Evolutionary conservation across 2,329 filamentous ascomycete species (phyloP).

Genomic region (Albifimbria verrucaria): DNA sequence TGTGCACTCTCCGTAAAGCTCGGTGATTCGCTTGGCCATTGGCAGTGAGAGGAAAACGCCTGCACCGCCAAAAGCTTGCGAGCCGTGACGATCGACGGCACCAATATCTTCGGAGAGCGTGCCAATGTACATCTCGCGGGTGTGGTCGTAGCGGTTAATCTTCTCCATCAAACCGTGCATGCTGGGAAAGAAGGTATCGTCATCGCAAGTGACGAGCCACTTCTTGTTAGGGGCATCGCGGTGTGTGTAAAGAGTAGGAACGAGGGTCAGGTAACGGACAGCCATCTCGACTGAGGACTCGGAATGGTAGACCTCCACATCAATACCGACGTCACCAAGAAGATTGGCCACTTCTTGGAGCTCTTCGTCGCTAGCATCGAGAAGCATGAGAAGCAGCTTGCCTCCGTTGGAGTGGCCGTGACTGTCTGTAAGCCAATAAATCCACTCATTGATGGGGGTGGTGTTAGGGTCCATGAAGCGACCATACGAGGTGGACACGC

Average conservation of each 20-base stretch:
- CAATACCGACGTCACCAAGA: constrained; percentile 47
- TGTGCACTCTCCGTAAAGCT: constrained; percentile 43
- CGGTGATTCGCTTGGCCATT: constrained; percentile 41
- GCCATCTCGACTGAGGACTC: constrained; percentile 54
- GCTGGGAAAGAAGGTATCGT: constrained; percentile 63
- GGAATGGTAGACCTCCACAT: constrained; percentile 55
- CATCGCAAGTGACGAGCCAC: constrained; percentile 62
- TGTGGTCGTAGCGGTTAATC: constrained; percentile 50
- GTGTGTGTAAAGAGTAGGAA: constrained; percentile 53
- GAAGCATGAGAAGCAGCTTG: constrained; percentile 51
- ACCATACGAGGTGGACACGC: constrained; percentile 56
- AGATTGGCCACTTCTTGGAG: constrained; percentile 45
- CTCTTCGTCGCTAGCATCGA: constrained; percentile 50
- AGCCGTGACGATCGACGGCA: constrained; percentile 57
- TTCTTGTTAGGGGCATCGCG: constrained; percentile 45
- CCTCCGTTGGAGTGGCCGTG: constrained; percentile 53
- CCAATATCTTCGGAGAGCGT: constrained; percentile 60
- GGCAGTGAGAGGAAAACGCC: constrained; percentile 59
- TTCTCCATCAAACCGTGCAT: constrained; percentile 51
- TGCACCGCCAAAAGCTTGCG: constrained; percentile 62
- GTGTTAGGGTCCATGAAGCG: constrained; percentile 50
- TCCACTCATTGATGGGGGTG: constrained; percentile 55
- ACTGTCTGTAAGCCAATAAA: constrained; percentile 57
- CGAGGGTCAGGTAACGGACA: constrained; percentile 53
- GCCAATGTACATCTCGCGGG: constrained; percentile 54